Evolutionary conservation across 805 yeast genomes (phyloP).

Genomic region (Kregervanrija pseudodelftensis): DNA sequence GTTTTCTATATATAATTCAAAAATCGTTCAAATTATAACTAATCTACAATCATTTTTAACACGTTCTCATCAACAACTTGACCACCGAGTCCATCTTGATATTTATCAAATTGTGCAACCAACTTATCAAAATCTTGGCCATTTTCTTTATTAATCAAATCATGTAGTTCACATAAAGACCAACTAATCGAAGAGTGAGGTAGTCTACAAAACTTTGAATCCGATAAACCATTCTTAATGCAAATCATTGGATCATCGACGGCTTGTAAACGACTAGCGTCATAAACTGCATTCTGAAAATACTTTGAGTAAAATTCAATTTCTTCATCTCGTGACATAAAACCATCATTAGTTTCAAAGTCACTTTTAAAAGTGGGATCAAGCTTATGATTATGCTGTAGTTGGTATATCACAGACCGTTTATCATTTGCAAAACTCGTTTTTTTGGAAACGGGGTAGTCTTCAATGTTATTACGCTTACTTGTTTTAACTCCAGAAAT

Average conservation of each 20-base stretch:
- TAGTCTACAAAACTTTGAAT: conserved; percentile 11
- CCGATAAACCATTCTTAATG: conserved; percentile 10
- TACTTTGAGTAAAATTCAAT: conserved; percentile 34
- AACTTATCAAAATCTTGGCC: background rate
- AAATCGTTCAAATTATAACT: background rate
- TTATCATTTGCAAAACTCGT: background rate
- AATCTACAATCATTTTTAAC: background rate
- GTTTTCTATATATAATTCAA: background rate
- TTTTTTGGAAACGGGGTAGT: background rate
- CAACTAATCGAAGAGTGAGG: conserved; percentile 19
- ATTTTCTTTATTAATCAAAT: background rate
- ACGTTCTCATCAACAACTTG: too few species aligned
- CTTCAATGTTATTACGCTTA: background rate
- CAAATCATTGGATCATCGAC: conserved; percentile 19
- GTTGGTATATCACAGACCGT: conserved; percentile 9
- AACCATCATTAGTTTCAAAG: conserved; percentile 30
- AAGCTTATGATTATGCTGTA: background rate
- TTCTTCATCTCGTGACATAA: conserved; percentile 31
- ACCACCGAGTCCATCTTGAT: too few species aligned
- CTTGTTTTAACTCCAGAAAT: background rate
- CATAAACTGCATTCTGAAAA: conserved; percentile 20
- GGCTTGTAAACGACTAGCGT: conserved; percentile 3
- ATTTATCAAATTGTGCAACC: too few species aligned
- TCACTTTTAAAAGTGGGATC: conserved; percentile 18
- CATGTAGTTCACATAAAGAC: conserved; percentile 15